Base-by-base conservation (phyloP, 2,329 filamentous ascomycete species). In the Neopestalotiopsis sp. region DNA sequence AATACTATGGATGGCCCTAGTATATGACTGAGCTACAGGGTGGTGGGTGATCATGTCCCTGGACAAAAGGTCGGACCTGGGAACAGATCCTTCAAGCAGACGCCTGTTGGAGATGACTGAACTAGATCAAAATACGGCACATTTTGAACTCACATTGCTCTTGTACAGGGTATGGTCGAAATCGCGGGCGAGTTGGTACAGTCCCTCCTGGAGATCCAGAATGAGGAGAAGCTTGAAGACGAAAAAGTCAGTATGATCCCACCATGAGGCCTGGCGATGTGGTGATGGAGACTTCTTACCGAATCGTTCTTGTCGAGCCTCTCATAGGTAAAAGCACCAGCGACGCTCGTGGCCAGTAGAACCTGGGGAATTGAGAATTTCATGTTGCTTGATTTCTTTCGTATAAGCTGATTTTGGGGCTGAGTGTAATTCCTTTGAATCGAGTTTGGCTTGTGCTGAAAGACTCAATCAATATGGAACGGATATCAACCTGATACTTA, bases 121-220 rank as follows among this genome's bases (percentile, higher is more conserved):
- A 10, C 24, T 38, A 38, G 34, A 38, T 38, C 6, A 38, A 10
- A 38, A 38, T 1, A 7, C 34, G 6, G 34, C 34, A 28, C 24
- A 38, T 38, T 0, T 38, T 38, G 34, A 38, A 38, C 34, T 38
- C 34, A 38, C 34, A 78, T 88, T 88, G 76, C 91, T 87, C 70
- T 87, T 86, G 83, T 88, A 94, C 45, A 91, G 84, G 10, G 86
- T 88, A 13, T 89, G 82, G 68, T 91, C 86, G 75, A 87, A 93
- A 80, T 95, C 92, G 53, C 90, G 87, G 49, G 90, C 90, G 5
- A 88, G 73, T 59, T 81, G 80, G 76, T 85, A 89, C 57, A 91
- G 84, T 32, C 89, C 89, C 70, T 88, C 84, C 76, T 90, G 88
- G 68, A 89, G 80, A 73, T 90, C 89, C 56, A 90, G 82, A 62